Evolutionary conservation across 441 rosid species (phyloP).

Genomic region (Adansonia gregorii): DNA sequence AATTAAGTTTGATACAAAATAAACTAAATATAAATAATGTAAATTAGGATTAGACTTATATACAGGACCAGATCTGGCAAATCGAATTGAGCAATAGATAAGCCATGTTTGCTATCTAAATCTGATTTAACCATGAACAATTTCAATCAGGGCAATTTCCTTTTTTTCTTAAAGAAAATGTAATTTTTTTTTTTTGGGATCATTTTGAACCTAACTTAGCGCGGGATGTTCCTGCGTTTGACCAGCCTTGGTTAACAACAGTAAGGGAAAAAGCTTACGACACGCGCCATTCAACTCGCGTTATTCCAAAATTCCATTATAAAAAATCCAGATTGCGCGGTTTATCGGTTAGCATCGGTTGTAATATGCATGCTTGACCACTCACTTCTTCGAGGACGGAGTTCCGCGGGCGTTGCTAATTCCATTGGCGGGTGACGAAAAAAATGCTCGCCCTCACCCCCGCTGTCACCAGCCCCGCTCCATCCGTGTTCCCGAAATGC

Average conservation of each 20-base stretch:
- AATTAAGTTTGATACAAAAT: no score
- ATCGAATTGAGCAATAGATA: no score
- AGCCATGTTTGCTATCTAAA: no score
- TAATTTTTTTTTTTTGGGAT: no score
- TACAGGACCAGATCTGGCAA: no score
- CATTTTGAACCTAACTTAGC: neutral
- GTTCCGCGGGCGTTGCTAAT: neutral
- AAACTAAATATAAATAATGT: no score
- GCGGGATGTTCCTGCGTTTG: neutral
- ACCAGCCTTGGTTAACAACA: neutral
- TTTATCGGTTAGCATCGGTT: neutral
- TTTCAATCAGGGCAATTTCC: neutral
- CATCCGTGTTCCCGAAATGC: conserved; percentile 20
- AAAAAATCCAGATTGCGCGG: neutral
- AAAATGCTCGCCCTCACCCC: conserved; percentile 35
- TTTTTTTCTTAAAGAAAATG: neutral
- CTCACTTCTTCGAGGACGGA: conserved; percentile 9
- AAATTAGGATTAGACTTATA: no score
- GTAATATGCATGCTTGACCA: neutral
- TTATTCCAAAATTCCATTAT: neutral
- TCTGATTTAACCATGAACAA: neutral
- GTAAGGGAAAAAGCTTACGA: neutral
- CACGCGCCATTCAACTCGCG: neutral
- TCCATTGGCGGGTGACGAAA: conserved; percentile 16
- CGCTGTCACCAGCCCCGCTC: conserved; percentile 23